Evolutionary conservation across 202 grass and related monocot genomes (phyloP), one percentile per base, ranked within the genome.

Genomic region (Sporobolus alterniflorus): DNA sequence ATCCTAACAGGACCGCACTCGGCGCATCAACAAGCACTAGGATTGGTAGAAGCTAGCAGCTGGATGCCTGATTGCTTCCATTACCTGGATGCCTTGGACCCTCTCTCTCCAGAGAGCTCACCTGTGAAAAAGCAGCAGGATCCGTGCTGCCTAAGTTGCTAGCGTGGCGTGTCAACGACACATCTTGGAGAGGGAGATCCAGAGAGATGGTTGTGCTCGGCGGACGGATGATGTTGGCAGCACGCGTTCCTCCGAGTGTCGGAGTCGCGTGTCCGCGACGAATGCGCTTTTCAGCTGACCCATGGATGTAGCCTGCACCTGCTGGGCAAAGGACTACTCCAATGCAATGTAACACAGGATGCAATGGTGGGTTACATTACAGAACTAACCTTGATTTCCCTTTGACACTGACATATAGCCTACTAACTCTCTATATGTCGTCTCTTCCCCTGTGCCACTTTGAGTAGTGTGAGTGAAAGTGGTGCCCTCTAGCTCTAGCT

Each of bases 1-100:
- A 83, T 86, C 83, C 83, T 82, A 82, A 78, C 67, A 52, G 83
- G 88, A 67, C 49, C 88, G 88, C 88, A 90, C 52, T 39, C 7
- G 88, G 66, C 42, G 46, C 66, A 29, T 74, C 85, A 86, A 40
- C 33, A 77, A 44, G 85, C 85, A 88, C 85, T 88, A 51, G 36
- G 36, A 39, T 39, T 39, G 36, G 36, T 8, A 8, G 36, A 8
- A 39, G 36, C 36, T n/a, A 39, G 36, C 36, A 39, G 36, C 36
- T 39, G 36, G 36, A 17, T 52, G 20, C 71, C 28, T 76, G 30
- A 71, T 76, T 85, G 87, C 71, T 9, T 85, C 82, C 82, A 59
- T 77, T 81, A 79, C 34, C 64, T 29, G 59, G 75, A n/a, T 73
- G 33, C 9, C 5, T 10, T 28, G 75, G 29, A 14, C 26, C 57